phyloP scores from a whole-genome alignment of 2,329 filamentous ascomycete species.

The Pseudogymnoascus sp. region DNA sequence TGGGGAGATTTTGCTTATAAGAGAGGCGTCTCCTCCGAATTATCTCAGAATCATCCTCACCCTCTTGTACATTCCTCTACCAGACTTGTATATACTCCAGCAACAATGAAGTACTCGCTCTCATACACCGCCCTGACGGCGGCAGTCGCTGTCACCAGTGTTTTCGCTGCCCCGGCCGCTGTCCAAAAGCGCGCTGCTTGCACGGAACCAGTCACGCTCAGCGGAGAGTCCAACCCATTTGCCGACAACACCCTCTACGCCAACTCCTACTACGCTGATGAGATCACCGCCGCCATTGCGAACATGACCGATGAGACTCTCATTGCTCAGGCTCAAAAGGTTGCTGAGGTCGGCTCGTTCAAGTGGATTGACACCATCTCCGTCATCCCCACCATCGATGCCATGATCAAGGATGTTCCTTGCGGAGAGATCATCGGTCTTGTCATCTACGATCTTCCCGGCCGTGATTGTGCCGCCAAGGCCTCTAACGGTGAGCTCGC shows the following conservation, averaged over 20 bases:
- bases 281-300: constrained; percentile 45
- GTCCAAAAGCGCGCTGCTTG: constrained; percentile 15
- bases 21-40: not conserved
- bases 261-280: constrained; percentile 48
- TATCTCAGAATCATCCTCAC: not conserved
- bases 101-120: constrained; percentile 1
- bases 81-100: not conserved
- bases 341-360: constrained; percentile 40
- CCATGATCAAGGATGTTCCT: constrained; percentile 37
- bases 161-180: constrained; percentile 3
- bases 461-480: constrained; percentile 49
- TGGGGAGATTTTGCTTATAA: constrained; percentile 1
- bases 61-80: constrained; percentile 1
- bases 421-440: constrained; percentile 38
- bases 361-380: constrained; percentile 44
- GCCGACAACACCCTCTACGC: constrained; percentile 42
- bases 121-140: constrained; percentile 2
- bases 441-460: constrained; percentile 50
- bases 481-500: constrained; percentile 51
- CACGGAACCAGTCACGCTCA: constrained; percentile 19
- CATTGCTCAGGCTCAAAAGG: constrained; percentile 23
- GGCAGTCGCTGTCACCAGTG: constrained; percentile 4
- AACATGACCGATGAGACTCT: constrained; percentile 47
- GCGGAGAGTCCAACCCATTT: constrained; percentile 40
- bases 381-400: constrained; percentile 40